These are phyloP conservation scores for Aspergillus sp. DNA, from an alignment of 2,329 filamentous ascomycete species.

Conservation along the genomic window DNA sequence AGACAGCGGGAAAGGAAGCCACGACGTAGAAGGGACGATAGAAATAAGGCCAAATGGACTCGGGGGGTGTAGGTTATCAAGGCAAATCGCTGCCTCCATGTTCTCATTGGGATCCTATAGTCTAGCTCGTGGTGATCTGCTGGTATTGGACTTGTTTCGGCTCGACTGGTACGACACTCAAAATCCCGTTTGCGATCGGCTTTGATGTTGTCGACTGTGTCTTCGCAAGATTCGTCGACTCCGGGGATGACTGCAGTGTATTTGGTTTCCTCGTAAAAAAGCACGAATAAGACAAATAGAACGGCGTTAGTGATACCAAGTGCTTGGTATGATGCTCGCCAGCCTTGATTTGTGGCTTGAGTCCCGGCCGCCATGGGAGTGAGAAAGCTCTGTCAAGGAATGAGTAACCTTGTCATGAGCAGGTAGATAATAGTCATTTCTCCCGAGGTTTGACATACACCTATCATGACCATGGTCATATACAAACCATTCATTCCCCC, in stretches of 20 bases:
- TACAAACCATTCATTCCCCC: constrained; percentile 55
- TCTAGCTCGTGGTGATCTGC: constrained; percentile 29
- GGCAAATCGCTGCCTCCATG: constrained; percentile 30
- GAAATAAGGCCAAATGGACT: constrained; percentile 34
- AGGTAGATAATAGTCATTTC: background rate
- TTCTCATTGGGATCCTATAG: constrained; percentile 26
- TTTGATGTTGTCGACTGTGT: background rate
- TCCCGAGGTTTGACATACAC: constrained; percentile 36
- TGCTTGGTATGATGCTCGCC: constrained; percentile 40
- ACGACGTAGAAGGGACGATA: constrained; percentile 37
- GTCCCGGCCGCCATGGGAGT: constrained; percentile 38
- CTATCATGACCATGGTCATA: constrained; percentile 43
- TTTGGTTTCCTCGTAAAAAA: constrained; percentile 44
- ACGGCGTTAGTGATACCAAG: constrained; percentile 36
- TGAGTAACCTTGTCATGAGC: background rate
- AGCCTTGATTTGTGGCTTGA: constrained; percentile 37
- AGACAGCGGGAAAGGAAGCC: constrained; percentile 41
- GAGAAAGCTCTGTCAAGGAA: constrained; percentile 29
- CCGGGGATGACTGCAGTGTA: constrained; percentile 26
- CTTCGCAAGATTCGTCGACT: background rate
- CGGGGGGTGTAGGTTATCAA: constrained; percentile 27
- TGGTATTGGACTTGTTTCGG: constrained; percentile 13
- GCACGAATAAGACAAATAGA: constrained; percentile 33
- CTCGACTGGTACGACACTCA: background rate
- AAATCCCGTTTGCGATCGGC: constrained; percentile 10